Evolutionary conservation across 495 filamentous ascomycete species (phyloP).

Genomic region (Penicillium tannophilum): DNA sequence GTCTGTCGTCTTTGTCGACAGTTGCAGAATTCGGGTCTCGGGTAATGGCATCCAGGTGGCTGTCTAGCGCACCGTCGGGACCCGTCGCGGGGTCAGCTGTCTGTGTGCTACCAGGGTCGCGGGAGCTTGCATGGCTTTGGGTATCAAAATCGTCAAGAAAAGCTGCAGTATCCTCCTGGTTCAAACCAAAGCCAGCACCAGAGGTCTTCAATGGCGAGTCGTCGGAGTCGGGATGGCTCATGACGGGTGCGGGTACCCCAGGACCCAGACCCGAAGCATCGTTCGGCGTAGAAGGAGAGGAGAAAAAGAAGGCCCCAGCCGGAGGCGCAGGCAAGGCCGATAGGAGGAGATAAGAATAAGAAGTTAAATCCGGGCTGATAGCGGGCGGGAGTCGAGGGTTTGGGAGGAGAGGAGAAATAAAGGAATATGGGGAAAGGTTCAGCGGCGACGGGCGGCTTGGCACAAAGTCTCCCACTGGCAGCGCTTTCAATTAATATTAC

Average conservation of each 20-base stretch:
- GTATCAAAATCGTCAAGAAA: constrained; percentile 44
- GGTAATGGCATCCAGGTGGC: constrained; percentile 26
- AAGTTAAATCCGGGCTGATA: neutral
- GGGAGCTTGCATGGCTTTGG: constrained; percentile 49
- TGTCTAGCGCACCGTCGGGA: constrained; percentile 24
- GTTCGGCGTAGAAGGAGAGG: constrained; percentile 26
- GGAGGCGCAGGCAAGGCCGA: neutral
- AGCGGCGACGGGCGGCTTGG: constrained; percentile 40
- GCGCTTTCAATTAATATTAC: constrained; percentile 16
- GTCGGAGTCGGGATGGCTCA: constrained; percentile 45
- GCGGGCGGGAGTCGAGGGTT: constrained; percentile 4
- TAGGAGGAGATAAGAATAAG: constrained; percentile 2
- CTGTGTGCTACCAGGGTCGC: constrained; percentile 39
- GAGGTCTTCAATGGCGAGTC: constrained; percentile 41
- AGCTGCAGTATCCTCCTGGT: constrained; percentile 34
- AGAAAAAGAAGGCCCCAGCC: constrained; percentile 12
- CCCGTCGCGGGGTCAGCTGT: constrained; percentile 28
- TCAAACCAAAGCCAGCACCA: constrained; percentile 25
- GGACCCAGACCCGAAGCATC: constrained; percentile 42
- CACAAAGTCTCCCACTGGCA: constrained; percentile 26
- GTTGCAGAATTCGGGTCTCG: constrained; percentile 54
- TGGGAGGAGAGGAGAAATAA: constrained; percentile 21
- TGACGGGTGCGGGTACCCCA: constrained; percentile 49
- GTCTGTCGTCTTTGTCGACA: constrained; percentile 44
- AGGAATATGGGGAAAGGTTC: constrained; percentile 44